Conservation (phyloP, 768 basidiomycete species). For the Phanerochaete sordida region DNA sequence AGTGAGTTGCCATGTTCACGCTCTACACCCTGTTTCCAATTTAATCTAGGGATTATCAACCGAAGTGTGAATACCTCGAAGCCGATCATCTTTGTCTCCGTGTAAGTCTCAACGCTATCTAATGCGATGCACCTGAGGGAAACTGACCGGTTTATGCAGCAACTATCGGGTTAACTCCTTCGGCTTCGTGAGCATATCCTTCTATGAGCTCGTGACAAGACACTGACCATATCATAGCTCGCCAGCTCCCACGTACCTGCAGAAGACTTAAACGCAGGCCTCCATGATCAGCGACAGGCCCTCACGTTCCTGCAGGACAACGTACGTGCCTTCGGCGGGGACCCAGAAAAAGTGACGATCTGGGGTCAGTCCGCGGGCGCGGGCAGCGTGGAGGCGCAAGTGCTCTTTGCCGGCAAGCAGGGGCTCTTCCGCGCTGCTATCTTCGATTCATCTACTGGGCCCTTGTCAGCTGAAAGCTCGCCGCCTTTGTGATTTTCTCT, state of each 20-base stretch:
- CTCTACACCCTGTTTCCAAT: background rate
- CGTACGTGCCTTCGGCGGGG: slow-evolving; percentile 46
- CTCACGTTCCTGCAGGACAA: slow-evolving; percentile 63
- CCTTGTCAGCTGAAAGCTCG: slow-evolving; percentile 34
- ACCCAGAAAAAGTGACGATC: slow-evolving; percentile 46
- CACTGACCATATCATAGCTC: slow-evolving; percentile 30
- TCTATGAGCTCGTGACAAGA: background rate
- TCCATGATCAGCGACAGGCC: slow-evolving; percentile 52
- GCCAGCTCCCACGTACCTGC: slow-evolving; percentile 42
- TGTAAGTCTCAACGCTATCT: slow-evolving; percentile 10
- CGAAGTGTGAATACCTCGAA: slow-evolving; percentile 43
- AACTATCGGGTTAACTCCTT: slow-evolving; percentile 59
- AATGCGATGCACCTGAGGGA: too few species aligned
- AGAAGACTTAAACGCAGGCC: slow-evolving; percentile 40
- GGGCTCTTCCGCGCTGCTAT: slow-evolving; percentile 50
- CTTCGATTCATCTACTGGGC: slow-evolving; percentile 49
- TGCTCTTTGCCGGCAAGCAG: slow-evolving; percentile 36
- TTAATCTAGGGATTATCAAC: slow-evolving; percentile 41
- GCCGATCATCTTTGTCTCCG: slow-evolving; percentile 53
- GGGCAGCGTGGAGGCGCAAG: slow-evolving; percentile 45
- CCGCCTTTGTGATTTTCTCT: background rate
- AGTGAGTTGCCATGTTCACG: slow-evolving; percentile 27
- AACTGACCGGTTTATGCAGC: too few species aligned
- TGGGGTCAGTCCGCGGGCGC: slow-evolving; percentile 59
- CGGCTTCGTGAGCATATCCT: slow-evolving; percentile 41